phyloP scores from a whole-genome alignment of 2,329 filamentous ascomycete species.

The Scopulariopsis brevicaulis region DNA sequence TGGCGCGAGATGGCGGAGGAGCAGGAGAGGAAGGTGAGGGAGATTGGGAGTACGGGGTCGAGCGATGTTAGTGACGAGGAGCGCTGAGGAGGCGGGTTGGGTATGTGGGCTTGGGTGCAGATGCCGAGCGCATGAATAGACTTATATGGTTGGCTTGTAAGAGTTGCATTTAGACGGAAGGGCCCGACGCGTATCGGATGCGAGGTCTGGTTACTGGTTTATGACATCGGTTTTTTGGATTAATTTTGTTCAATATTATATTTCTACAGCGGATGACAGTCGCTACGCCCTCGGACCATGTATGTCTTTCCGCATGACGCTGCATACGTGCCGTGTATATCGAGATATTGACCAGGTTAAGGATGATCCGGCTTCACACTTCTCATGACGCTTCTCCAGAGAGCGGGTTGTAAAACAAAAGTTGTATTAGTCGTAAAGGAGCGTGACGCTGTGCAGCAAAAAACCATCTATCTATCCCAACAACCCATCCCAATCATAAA shows the following conservation, averaged over 20 bases:
- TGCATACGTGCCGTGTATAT: too few relatives aligned
- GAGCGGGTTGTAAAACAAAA: background rate
- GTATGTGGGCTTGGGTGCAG: background rate
- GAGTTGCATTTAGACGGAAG: too few relatives aligned
- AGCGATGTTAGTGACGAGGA: conserved; percentile 22
- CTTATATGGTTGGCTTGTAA: background rate
- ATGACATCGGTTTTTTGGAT: too few relatives aligned
- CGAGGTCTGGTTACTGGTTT: too few relatives aligned
- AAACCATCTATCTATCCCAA: background rate
- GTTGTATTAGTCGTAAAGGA: conserved; percentile 6
- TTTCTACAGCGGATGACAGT: too few relatives aligned
- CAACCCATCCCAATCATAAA: background rate
- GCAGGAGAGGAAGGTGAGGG: conserved; percentile 45
- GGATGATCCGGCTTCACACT: background rate
- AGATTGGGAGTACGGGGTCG: conserved; percentile 34
- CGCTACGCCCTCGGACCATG: too few relatives aligned
- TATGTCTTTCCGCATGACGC: too few relatives aligned
- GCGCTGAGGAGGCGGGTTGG: background rate
- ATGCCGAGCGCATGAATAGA: background rate
- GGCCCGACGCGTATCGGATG: too few relatives aligned
- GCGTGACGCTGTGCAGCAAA: conserved; percentile 5
- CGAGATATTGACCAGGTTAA: too few relatives aligned
- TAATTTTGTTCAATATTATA: too few relatives aligned
- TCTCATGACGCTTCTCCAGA: background rate
- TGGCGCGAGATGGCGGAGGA: conserved; percentile 90